These are phyloP conservation scores for Coprinellus micaceus DNA, from an alignment of 768 basidiomycete genomes.

Conservation along the genomic window DNA sequence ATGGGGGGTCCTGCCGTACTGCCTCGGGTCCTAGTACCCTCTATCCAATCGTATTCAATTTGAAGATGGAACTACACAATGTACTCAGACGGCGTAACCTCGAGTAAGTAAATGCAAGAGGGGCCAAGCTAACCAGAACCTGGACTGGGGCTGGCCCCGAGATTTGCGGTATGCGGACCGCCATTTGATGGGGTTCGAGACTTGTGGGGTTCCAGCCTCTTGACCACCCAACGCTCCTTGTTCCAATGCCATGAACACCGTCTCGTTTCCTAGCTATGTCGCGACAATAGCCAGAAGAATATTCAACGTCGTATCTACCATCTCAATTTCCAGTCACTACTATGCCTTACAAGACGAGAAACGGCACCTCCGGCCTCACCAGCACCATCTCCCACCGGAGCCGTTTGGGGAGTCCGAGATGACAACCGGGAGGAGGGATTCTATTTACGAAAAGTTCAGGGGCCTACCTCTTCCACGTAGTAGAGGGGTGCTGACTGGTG, in stretches of 20 bases:
- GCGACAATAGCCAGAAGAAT: constrained; percentile 59
- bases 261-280: constrained; percentile 57
- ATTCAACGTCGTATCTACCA: constrained; percentile 61
- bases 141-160: too few relatives aligned
- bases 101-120: too few relatives aligned
- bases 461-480: too few relatives aligned
- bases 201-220: constrained; percentile 3
- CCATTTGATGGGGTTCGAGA: neutral
- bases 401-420: neutral
- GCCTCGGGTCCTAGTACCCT: neutral
- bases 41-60: too few relatives aligned
- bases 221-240: neutral
- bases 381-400: neutral
- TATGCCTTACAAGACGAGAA: constrained; percentile 29
- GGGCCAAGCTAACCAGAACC: too few relatives aligned
- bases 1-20: too few relatives aligned
- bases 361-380: constrained; percentile 6
- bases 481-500: too few relatives aligned
- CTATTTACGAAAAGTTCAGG: too few relatives aligned
- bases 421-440: neutral
- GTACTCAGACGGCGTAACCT: too few relatives aligned
- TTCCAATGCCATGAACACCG: constrained; percentile 33
- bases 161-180: neutral
- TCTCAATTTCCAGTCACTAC: constrained; percentile 71
- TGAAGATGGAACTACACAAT: too few relatives aligned